A percentile compares a stretch with the other conserved stretches of the same genome.
Evolutionary conservation across 2,329 filamentous ascomycete species (phyloP).

Genomic region (Epichloe typhina): DNA sequence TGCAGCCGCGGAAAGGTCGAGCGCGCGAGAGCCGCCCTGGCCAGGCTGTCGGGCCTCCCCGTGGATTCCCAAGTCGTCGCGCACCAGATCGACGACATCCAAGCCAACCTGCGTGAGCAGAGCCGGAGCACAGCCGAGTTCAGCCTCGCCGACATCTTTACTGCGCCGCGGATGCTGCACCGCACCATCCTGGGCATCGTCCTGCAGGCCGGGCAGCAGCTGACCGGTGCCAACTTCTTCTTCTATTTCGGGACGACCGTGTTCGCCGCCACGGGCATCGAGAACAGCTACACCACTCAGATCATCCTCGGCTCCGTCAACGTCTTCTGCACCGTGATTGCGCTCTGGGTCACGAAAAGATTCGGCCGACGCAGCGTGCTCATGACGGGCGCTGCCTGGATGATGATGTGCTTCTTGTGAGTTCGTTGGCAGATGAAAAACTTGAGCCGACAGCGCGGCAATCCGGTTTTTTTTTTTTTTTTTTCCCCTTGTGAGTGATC

Average conservation of each 20-base stretch:
- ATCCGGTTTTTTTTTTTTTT: no score
- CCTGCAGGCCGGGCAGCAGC: constrained; percentile 53
- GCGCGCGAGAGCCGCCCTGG: constrained; percentile 35
- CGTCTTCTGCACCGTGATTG: constrained; percentile 50
- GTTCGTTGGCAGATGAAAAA: constrained; percentile 8
- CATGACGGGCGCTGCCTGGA: constrained; percentile 49
- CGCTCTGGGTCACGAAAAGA: constrained; percentile 52
- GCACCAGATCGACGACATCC: constrained; percentile 37
- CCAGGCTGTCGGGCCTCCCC: constrained; percentile 29
- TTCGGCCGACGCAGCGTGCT: constrained; percentile 51
- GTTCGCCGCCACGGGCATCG: constrained; percentile 51
- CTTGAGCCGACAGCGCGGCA: no score
- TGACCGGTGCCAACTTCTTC: constrained; percentile 57
- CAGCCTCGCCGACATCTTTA: constrained; percentile 48
- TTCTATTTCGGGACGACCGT: constrained; percentile 55
- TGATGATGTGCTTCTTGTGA: constrained; percentile 38
- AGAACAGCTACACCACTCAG: constrained; percentile 52
- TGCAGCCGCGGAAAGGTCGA: constrained; percentile 33
- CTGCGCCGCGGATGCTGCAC: constrained; percentile 52
- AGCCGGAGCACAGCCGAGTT: constrained; percentile 30
- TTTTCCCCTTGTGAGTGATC: no score
- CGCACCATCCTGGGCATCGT: constrained; percentile 48
- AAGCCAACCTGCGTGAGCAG: constrained; percentile 36
- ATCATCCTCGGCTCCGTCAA: constrained; percentile 58
- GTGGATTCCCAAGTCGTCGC: constrained; percentile 27